Evolutionary conservation across 257 asterid genomes (phyloP).

Genomic region (Forsythia viridissima): DNA sequence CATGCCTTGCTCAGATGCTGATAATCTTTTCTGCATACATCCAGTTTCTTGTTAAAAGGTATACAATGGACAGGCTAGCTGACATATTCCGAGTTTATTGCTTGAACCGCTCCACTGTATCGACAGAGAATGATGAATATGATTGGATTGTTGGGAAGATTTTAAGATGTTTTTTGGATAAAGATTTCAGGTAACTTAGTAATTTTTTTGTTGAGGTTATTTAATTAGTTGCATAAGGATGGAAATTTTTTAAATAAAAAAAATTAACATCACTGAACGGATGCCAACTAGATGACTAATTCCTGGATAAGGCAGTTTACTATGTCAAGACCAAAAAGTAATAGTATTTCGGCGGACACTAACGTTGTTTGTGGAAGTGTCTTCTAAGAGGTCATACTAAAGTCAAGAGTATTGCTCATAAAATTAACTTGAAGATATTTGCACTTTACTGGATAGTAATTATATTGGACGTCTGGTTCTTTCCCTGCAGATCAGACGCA

Average conservation of each 20-base stretch:
- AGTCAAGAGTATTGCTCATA: not conserved
- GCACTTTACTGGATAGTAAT: not conserved
- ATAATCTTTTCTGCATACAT: slow-evolving; percentile 30
- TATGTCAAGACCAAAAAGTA: not conserved
- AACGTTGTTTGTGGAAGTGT: not conserved
- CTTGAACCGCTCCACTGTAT: slow-evolving; percentile 42
- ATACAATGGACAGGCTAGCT: slow-evolving; percentile 90
- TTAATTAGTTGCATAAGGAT: slow-evolving; percentile 10
- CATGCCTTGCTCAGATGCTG: slow-evolving; percentile 21
- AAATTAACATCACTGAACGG: slow-evolving; percentile 8
- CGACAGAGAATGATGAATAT: slow-evolving; percentile 50
- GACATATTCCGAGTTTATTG: slow-evolving; percentile 80
- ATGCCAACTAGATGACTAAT: not conserved
- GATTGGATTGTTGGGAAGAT: slow-evolving; percentile 94
- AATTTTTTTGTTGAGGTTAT: slow-evolving; percentile 19
- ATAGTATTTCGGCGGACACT: slow-evolving; percentile 5
- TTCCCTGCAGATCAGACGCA: slow-evolving; percentile 76
- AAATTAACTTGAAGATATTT: not conserved
- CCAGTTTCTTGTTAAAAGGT: slow-evolving; percentile 85
- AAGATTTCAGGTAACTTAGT: slow-evolving; percentile 84
- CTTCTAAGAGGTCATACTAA: not conserved
- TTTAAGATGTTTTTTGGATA: slow-evolving; percentile 91
- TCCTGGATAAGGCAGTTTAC: not conserved
- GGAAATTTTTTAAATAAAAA: not conserved
- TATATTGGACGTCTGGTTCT: slow-evolving; percentile 1